Evolutionary conservation across 805 yeast genomes (phyloP).

Genomic region (Metschnikowia peoriensis): DNA sequence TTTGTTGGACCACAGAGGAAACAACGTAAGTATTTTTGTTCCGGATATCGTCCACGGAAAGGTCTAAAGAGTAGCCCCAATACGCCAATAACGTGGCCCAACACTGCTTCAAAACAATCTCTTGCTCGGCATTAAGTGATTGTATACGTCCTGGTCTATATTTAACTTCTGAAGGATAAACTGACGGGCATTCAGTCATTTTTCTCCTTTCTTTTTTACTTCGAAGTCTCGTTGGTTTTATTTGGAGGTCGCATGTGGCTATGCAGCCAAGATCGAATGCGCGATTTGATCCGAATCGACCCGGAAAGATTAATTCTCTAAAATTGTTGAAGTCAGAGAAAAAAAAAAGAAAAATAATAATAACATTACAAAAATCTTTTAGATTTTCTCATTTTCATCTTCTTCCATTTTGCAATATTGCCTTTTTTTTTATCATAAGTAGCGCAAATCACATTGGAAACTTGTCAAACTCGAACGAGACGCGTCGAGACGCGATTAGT

Average conservation of each 20-base stretch:
- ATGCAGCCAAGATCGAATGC: neutral
- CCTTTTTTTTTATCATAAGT: no score
- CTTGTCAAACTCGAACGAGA: no score
- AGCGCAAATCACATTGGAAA: no score
- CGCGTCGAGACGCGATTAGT: no score
- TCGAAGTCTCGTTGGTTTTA: no score
- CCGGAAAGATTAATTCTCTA: neutral
- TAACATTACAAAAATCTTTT: no score
- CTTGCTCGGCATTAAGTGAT: slow-evolving; percentile 26
- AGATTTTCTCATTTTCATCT: no score
- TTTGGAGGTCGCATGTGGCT: neutral
- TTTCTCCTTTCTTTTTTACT: no score
- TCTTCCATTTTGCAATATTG: no score
- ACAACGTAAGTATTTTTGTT: slow-evolving; percentile 32
- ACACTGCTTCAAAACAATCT: slow-evolving; percentile 17
- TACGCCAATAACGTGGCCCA: slow-evolving; percentile 19
- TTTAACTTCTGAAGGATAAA: slow-evolving; percentile 21
- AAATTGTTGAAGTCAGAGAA: neutral
- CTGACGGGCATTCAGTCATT: slow-evolving; percentile 11
- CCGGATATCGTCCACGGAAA: slow-evolving; percentile 28
- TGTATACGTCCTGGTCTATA: slow-evolving; percentile 41
- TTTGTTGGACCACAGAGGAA: slow-evolving; percentile 22
- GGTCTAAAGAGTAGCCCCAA: slow-evolving; percentile 47
- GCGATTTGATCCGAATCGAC: neutral
- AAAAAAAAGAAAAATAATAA: no score